Conservation (phyloP, 106 monocot genomes). For the Apostasia ramifera region DNA sequence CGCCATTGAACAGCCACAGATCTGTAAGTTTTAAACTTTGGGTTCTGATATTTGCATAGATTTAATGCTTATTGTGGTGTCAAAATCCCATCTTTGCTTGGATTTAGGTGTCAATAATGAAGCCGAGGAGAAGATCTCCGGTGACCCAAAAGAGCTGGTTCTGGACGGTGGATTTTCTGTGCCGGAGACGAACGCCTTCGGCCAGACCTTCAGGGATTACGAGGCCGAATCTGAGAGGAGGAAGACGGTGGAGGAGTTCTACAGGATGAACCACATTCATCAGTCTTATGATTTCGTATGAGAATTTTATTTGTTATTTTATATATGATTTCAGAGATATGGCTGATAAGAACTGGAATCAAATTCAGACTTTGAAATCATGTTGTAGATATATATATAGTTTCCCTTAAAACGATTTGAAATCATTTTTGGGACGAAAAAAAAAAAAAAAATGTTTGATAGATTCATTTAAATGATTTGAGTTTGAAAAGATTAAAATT, state of each 20-base stretch:
- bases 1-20: slow-evolving; percentile 36
- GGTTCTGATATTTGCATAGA: background rate
- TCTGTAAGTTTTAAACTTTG: slow-evolving; percentile 18
- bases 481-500: too few relatives aligned
- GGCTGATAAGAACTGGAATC: too few relatives aligned
- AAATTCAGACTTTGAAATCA: too few relatives aligned
- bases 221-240: slow-evolving; percentile 33
- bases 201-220: slow-evolving; percentile 70
- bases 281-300: slow-evolving; percentile 41
- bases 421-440: too few relatives aligned
- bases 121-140: slow-evolving; percentile 8
- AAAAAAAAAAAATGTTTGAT: too few relatives aligned
- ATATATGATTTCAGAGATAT: too few relatives aligned
- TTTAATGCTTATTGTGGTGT: background rate
- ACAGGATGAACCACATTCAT: slow-evolving; percentile 29
- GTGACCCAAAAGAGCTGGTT: slow-evolving; percentile 26
- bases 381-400: too few relatives aligned
- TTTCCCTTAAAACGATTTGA: too few relatives aligned
- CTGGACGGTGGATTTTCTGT: slow-evolving; percentile 67
- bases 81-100: background rate
- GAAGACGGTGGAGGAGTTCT: slow-evolving; percentile 38
- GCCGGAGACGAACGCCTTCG: slow-evolving; percentile 69
- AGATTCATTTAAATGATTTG: too few relatives aligned
- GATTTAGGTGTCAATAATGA: background rate
- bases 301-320: background rate